These are phyloP conservation scores for Fusarium coicis DNA, from an alignment of 2,329 filamentous ascomycete genomes.

Conservation along the genomic window DNA sequence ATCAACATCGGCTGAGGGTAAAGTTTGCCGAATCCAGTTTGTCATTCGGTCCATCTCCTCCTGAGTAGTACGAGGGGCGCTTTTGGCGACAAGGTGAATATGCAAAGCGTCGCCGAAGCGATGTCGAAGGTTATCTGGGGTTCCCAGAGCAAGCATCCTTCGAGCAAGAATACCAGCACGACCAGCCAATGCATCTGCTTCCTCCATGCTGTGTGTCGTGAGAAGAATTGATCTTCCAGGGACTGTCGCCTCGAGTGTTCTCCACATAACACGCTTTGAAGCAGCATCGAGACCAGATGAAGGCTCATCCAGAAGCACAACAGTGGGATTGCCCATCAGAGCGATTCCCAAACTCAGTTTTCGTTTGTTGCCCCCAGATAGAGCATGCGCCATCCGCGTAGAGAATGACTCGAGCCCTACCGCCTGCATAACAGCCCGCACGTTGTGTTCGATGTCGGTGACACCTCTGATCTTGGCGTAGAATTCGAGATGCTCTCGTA, in stretches of 20 bases:
- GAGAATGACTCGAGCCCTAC: slow-evolving; percentile 80
- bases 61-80: slow-evolving; percentile 77
- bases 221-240: slow-evolving; percentile 84
- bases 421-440: slow-evolving; percentile 79
- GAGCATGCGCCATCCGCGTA: slow-evolving; percentile 78
- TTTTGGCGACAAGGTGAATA: slow-evolving; percentile 81
- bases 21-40: slow-evolving; percentile 69
- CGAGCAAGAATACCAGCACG: slow-evolving; percentile 87
- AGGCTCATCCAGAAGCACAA: slow-evolving; percentile 89
- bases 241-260: slow-evolving; percentile 78
- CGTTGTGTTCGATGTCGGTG: slow-evolving; percentile 78
- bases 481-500: slow-evolving; percentile 85
- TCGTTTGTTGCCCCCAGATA: slow-evolving; percentile 93
- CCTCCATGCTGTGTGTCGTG: slow-evolving; percentile 95
- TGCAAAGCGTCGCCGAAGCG: slow-evolving; percentile 83
- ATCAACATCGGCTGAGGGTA: slow-evolving; percentile 76
- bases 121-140: slow-evolving; percentile 75
- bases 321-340: slow-evolving; percentile 89
- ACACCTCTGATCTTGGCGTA: slow-evolving; percentile 89
- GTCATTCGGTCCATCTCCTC: slow-evolving; percentile 75
- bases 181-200: slow-evolving; percentile 87
- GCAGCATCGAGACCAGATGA: slow-evolving; percentile 90
- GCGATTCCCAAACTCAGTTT: slow-evolving; percentile 91
- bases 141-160: slow-evolving; percentile 86
- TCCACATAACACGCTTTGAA: slow-evolving; percentile 94